Evolutionary conservation across 2,329 filamentous ascomycete genomes (phyloP).

Genomic region (Stachybotrys chlorohalonatus): DNA sequence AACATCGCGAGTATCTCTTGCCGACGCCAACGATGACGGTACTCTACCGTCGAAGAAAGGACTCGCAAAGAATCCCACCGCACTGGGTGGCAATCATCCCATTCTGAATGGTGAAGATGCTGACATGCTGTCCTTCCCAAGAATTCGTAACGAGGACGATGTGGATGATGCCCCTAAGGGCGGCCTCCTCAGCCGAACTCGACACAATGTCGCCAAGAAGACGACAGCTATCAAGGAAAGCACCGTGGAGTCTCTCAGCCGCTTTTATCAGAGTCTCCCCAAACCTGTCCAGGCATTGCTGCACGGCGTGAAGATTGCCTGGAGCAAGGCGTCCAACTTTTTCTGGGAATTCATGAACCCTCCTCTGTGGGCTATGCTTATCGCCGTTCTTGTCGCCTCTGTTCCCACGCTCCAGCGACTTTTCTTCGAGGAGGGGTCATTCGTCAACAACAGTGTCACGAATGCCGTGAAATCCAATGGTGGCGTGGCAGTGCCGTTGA

Average conservation of each 20-base stretch:
- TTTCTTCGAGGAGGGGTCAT: slow-evolving; percentile 84
- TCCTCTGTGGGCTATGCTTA: slow-evolving; percentile 92
- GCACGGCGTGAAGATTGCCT: slow-evolving; percentile 19
- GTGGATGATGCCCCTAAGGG: slow-evolving; percentile 23
- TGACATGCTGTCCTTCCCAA: slow-evolving; percentile 56
- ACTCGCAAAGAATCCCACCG: slow-evolving; percentile 12
- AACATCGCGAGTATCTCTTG: slow-evolving; percentile 39
- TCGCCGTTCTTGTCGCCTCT: slow-evolving; percentile 83
- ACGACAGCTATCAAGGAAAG: slow-evolving; percentile 12
- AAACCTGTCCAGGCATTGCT: slow-evolving; percentile 27
- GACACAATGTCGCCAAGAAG: slow-evolving; percentile 20
- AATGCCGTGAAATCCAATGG: slow-evolving; percentile 78
- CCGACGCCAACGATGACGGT: slow-evolving; percentile 39
- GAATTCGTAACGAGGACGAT: slow-evolving; percentile 36
- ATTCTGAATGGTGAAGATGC: slow-evolving; percentile 26
- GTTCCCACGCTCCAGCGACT: slow-evolving; percentile 71
- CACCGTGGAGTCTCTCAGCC: slow-evolving; percentile 11
- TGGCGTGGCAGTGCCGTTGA: slow-evolving; percentile 86
- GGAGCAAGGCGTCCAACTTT: slow-evolving; percentile 47
- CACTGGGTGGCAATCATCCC: slow-evolving; percentile 13
- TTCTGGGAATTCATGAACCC: slow-evolving; percentile 97
- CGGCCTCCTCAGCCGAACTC: slow-evolving; percentile 29
- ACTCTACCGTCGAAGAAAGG: slow-evolving; percentile 19
- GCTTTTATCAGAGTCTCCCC: slow-evolving; percentile 30
- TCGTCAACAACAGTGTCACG: slow-evolving; percentile 87